phyloP scores from a whole-genome alignment of 2,329 filamentous ascomycete species.

The Purpureocillium lavendulum region DNA sequence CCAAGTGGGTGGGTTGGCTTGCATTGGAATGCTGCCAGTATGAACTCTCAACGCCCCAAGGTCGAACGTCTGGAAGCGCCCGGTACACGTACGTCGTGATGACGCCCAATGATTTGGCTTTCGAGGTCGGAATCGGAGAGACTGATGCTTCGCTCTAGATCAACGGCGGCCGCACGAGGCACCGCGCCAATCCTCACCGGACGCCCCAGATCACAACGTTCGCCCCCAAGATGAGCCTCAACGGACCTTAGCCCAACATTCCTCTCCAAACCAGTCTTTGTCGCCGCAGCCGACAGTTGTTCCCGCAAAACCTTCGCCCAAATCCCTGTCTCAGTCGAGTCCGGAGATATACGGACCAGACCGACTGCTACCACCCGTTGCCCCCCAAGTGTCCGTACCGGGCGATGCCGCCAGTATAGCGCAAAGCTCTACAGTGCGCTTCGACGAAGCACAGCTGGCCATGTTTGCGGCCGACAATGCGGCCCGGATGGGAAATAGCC shows the following conservation, averaged over 20 bases:
- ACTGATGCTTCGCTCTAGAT: background rate
- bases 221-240: slow-evolving; percentile 1
- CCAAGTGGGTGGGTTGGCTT: slow-evolving; percentile 19
- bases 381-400: slow-evolving; percentile 16
- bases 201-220: background rate
- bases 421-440: slow-evolving; percentile 19
- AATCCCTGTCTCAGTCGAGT: slow-evolving; percentile 29
- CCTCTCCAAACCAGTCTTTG: slow-evolving; percentile 12
- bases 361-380: slow-evolving; percentile 20
- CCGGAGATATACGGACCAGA: slow-evolving; percentile 37
- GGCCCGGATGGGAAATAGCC: slow-evolving; percentile 23
- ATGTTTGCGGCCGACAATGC: slow-evolving; percentile 27
- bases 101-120: background rate
- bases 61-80: slow-evolving; percentile 25
- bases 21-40: slow-evolving; percentile 16
- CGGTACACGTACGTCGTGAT: slow-evolving; percentile 22
- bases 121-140: no score
- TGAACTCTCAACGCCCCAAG: slow-evolving; percentile 29
- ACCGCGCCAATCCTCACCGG: background rate
- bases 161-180: background rate
- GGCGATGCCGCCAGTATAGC: slow-evolving; percentile 2
- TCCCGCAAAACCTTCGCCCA: slow-evolving; percentile 17
- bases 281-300: slow-evolving; percentile 25
- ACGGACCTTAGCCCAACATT: background rate
- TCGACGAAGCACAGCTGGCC: slow-evolving; percentile 29